phyloP scores from a whole-genome alignment of 768 basidiomycete species.

The Tubosaeta sp. region DNA sequence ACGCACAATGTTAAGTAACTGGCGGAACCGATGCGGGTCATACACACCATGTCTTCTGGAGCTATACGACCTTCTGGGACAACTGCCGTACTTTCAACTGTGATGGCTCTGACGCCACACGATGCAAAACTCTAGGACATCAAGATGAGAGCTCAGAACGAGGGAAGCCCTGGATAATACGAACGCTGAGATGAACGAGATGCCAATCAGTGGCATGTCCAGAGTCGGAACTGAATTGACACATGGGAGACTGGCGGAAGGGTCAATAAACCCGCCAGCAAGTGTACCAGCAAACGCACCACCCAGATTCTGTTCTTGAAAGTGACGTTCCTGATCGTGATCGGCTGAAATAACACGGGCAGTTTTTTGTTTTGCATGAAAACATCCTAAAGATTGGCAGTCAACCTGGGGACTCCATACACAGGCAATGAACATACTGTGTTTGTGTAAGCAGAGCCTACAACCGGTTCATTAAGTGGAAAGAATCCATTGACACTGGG shows the following conservation, averaged over 20 bases:
- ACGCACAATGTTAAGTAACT: no score
- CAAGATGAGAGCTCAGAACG: no score
- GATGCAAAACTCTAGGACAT: no score
- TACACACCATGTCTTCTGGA: no score
- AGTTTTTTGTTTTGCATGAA: conserved; percentile 44
- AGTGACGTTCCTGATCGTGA: conserved; percentile 37
- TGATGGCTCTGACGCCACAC: no score
- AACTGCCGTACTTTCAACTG: no score
- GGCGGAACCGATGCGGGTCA: no score
- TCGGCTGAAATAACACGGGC: conserved; percentile 51
- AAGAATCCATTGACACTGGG: no score
- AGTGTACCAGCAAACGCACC: conserved; percentile 25
- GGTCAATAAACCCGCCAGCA: neutral
- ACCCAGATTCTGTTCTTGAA: conserved; percentile 79
- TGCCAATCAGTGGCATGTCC: conserved; percentile 84
- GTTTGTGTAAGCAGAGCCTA: conserved; percentile 26
- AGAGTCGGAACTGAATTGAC: conserved; percentile 71
- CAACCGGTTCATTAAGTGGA: no score
- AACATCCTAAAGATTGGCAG: conserved; percentile 19
- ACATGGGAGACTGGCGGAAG: conserved; percentile 63
- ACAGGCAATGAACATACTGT: conserved; percentile 9
- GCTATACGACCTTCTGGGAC: no score
- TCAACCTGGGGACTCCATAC: neutral
- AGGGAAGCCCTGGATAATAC: conserved; percentile 2
- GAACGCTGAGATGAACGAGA: conserved; percentile 68